These are phyloP conservation scores for Paraglomus occultum DNA, from an alignment of 192 early-diverging fungal species.

Conservation along the genomic window DNA sequence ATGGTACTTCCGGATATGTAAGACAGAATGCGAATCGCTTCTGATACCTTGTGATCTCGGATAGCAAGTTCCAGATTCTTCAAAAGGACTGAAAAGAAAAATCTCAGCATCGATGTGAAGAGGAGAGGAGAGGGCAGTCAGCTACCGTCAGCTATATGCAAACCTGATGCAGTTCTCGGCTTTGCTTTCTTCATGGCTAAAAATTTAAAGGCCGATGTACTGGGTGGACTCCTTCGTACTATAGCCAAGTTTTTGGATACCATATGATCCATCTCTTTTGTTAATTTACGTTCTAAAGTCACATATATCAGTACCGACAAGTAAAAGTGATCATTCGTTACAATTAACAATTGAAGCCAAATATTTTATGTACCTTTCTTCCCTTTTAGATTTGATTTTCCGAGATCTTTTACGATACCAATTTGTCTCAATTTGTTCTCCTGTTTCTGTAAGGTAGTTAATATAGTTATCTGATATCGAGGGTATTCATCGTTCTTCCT, in stretches of 20 bases:
- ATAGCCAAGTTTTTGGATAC: background rate
- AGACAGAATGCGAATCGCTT: conserved; percentile 39
- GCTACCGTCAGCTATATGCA: background rate
- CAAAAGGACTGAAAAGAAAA: conserved; percentile 33
- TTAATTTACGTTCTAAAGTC: conserved; percentile 19
- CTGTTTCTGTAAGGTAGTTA: conserved; percentile 39
- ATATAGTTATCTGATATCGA: conserved; percentile 34
- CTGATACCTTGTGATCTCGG: conserved; percentile 39
- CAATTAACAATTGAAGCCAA: background rate
- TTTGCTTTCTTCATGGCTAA: conserved; percentile 22
- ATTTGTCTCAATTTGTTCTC: conserved; percentile 38
- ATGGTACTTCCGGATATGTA: conserved; percentile 34
- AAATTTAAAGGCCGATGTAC: conserved; percentile 7
- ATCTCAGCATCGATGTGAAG: background rate
- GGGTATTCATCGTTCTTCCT: conserved; percentile 39
- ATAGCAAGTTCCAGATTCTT: conserved; percentile 44
- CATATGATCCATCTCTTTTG: background rate
- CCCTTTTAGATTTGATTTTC: conserved; percentile 40
- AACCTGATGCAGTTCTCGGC: conserved; percentile 15
- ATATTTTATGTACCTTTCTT: conserved; percentile 36
- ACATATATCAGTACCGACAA: background rate
- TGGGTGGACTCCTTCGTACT: background rate
- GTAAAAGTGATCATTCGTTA: background rate
- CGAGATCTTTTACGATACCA: conserved; percentile 37
- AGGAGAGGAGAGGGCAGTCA: background rate